phyloP scores from a whole-genome alignment of 129 eudicot species.

The Artemisia annua region DNA sequence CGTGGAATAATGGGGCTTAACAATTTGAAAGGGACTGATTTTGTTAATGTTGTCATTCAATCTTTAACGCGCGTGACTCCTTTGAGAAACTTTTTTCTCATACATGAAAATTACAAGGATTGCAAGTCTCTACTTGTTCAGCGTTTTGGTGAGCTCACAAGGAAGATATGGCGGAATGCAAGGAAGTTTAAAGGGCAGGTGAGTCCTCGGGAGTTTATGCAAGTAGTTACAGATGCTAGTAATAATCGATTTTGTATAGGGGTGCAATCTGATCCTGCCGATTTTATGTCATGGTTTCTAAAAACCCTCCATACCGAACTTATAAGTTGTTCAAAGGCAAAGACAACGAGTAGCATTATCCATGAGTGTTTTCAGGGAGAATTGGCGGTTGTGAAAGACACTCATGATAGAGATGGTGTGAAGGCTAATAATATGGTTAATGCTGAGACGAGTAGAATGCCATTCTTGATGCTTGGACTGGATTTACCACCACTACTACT shows the following conservation, averaged over 20 bases:
- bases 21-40: conserved; percentile 87
- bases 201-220: conserved; percentile 94
- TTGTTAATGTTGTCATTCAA: conserved; percentile 93
- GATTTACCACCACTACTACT: conserved; percentile 96
- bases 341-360: conserved; percentile 64
- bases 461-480: conserved; percentile 91
- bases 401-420: conserved; percentile 43
- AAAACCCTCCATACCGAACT: conserved; percentile 81
- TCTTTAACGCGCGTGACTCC: conserved; percentile 96
- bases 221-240: conserved; percentile 93
- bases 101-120: conserved; percentile 79
- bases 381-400: conserved; percentile 85
- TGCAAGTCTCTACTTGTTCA: conserved; percentile 88
- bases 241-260: conserved; percentile 82
- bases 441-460: conserved; percentile 69
- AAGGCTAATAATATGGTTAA: conserved; percentile 20
- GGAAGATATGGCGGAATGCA: conserved; percentile 90
- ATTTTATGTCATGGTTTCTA: conserved; percentile 94
- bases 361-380: conserved; percentile 97
- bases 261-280: conserved; percentile 88
- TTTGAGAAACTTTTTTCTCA: conserved; percentile 88
- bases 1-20: conserved; percentile 98
- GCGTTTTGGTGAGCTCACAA: conserved; percentile 95
- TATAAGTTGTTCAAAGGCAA: conserved; percentile 38
- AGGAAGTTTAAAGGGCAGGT: conserved; percentile 97